Evolutionary conservation across 2,329 filamentous ascomycete species (phyloP).

Genomic region (Cadophora gregata): DNA sequence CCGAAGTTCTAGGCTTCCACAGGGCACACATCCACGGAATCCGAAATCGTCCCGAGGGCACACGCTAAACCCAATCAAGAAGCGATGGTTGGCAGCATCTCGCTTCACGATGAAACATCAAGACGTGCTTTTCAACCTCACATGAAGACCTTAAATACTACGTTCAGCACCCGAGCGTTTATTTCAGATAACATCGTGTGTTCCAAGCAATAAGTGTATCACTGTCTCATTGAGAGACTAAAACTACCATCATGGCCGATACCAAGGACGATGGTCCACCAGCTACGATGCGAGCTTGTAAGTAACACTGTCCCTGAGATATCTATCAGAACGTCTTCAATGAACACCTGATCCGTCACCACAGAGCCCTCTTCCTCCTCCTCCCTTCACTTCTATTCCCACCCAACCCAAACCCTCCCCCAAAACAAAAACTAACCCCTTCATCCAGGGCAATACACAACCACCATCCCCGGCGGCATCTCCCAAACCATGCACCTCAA

Average conservation of each 20-base stretch:
- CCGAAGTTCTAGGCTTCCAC: neutral
- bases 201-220: neutral
- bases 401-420: no score
- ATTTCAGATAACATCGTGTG: neutral
- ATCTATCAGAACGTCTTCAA: no score
- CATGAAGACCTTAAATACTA: neutral
- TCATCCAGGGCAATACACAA: constrained; percentile 30
- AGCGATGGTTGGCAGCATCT: neutral
- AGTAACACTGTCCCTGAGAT: no score
- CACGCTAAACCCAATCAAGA: neutral
- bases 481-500: constrained; percentile 32
- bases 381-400: no score
- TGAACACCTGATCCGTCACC: no score
- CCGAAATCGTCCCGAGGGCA: neutral
- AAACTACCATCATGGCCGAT: neutral
- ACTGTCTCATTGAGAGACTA: neutral
- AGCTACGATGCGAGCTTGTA: constrained; percentile 24
- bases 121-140: neutral
- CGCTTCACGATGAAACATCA: constrained; percentile 5
- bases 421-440: neutral
- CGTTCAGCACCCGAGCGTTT: neutral
- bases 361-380: no score
- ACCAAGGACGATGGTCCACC: constrained; percentile 4
- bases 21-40: neutral
- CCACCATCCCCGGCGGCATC: constrained; percentile 25